These are phyloP conservation scores for Emericellopsis atlantica DNA, from an alignment of 2,329 filamentous ascomycete species.

Conservation along the genomic window DNA sequence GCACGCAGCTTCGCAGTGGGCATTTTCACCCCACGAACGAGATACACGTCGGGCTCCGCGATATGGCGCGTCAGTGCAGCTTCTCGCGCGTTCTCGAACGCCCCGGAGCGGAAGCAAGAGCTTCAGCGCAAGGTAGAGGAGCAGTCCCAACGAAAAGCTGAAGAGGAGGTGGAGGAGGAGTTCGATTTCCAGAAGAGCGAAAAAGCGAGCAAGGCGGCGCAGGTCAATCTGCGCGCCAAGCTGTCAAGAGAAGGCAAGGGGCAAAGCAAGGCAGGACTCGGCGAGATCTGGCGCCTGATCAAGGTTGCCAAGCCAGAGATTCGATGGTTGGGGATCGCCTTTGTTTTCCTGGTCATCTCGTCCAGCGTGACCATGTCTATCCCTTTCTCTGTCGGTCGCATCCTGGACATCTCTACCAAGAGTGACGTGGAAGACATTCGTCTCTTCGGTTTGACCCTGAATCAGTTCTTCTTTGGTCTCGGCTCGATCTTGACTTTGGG, in stretches of 20 bases:
- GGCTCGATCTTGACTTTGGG: conserved; percentile 67
- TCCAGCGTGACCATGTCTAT: conserved; percentile 93
- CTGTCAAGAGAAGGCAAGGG: conserved; percentile 69
- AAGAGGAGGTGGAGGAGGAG: conserved; percentile 23
- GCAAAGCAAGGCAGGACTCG: conserved; percentile 45
- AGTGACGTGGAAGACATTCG: conserved; percentile 50
- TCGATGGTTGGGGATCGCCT: conserved; percentile 64
- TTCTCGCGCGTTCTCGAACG: conserved; percentile 17
- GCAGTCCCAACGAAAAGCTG: conserved; percentile 14
- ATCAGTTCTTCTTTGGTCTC: conserved; percentile 79
- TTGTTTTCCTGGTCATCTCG: conserved; percentile 75
- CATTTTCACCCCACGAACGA: no score
- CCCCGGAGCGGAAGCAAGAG: conserved; percentile 10
- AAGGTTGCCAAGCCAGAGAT: conserved; percentile 82
- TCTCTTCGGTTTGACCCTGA: conserved; percentile 73
- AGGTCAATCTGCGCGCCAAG: conserved; percentile 80
- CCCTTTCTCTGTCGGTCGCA: conserved; percentile 91
- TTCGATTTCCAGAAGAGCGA: conserved; percentile 55
- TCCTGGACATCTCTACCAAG: conserved; percentile 82
- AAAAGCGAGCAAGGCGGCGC: conserved; percentile 72
- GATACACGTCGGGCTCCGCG: not conserved
- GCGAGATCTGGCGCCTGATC: conserved; percentile 76
- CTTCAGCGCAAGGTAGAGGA: conserved; percentile 14
- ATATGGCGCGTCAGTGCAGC: conserved; percentile 1
- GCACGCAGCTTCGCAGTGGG: no score